Base-by-base conservation (phyloP, 2,329 filamentous ascomycete genomes). In the Sarocladium kiliense region DNA sequence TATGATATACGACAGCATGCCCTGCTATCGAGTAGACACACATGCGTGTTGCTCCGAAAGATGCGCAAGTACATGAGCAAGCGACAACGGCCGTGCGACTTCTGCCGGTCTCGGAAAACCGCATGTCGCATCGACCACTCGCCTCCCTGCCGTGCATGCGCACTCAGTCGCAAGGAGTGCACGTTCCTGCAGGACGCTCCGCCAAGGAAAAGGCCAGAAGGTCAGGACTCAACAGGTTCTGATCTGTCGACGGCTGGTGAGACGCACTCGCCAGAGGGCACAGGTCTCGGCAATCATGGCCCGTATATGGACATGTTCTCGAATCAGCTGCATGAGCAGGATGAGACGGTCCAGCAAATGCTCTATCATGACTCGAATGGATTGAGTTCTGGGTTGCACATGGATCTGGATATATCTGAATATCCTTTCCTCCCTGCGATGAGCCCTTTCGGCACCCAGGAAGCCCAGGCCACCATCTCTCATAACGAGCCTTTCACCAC, bases 61-160 rank as follows among this genome's bases (percentile, higher is more conserved):
- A 60, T 60, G 58, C 58, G 59, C 50, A 59, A 56, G 36, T 64
- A 63, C 34, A 62, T 63, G 61, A 62, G 60, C 58, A 64, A 63
- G 23, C 58, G 61, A 16, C 61, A 64, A 12, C 64, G 74, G 37
- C 74, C 74, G 3, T 77, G 74, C 62, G 74, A 77, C 59, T 75
- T 75, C 60, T 77, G 73, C 58, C 67, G 73, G 11, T 71, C 70
- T 18, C 69, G 74, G 56, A 74, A 76, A 59, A 71, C 73, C 1
- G 73, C 73, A 10, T 77, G 73, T 59, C 72, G 74, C 55, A 71
- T 76, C 42, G 71, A 75, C 23, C 61, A 58, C 9, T 58, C 64
- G 14, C 74, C 73, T 16, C 74, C 74, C 5, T 76, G 74, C 57
- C 69, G 71, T 54, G 62, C 74, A 9, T 76, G 74, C 55, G 62